Percentiles rank a stretch among this genome's conserved stretches.
Conservation (phyloP, 176 grass and related monocot genomes). For the Olyra latifolia region DNA sequence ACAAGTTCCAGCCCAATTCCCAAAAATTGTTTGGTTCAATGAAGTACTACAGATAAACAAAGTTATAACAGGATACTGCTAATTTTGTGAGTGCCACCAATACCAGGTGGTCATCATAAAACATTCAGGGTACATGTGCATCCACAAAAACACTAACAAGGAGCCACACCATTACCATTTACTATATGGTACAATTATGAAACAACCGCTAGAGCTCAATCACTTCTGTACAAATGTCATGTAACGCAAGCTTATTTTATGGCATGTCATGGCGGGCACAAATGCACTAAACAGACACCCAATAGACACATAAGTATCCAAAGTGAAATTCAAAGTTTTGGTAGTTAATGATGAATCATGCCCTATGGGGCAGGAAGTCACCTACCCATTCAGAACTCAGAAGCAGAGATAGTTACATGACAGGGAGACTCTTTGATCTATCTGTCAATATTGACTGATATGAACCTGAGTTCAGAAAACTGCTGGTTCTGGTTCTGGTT, state of each 20-base stretch:
- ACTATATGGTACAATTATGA: not conserved
- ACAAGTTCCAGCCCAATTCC: not conserved
- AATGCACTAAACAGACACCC: not conserved
- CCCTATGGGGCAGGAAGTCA: not conserved
- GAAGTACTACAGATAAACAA: not conserved
- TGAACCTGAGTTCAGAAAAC: not conserved
- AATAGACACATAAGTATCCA: not conserved
- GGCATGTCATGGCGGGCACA: not conserved
- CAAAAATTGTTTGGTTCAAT: not conserved
- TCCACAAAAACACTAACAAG: slow-evolving; percentile 7
- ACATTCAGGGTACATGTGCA: slow-evolving; percentile 9
- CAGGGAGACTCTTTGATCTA: not conserved
- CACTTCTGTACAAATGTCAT: not conserved
- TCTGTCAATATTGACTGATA: not conserved
- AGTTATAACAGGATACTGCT: not conserved
- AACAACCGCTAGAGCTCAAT: not conserved
- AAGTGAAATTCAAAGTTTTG: not conserved
- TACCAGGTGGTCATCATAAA: not conserved
- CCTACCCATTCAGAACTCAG: not conserved
- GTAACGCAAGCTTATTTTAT: not conserved
- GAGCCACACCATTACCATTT: not conserved
- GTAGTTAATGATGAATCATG: not conserved
- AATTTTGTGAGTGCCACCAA: slow-evolving; percentile 13
- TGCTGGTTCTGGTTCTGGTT: not conserved
- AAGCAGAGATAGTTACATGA: not conserved